These are phyloP conservation scores for Larix sibirica DNA, from an alignment of 83 land plant species.

Conservation along the genomic window DNA sequence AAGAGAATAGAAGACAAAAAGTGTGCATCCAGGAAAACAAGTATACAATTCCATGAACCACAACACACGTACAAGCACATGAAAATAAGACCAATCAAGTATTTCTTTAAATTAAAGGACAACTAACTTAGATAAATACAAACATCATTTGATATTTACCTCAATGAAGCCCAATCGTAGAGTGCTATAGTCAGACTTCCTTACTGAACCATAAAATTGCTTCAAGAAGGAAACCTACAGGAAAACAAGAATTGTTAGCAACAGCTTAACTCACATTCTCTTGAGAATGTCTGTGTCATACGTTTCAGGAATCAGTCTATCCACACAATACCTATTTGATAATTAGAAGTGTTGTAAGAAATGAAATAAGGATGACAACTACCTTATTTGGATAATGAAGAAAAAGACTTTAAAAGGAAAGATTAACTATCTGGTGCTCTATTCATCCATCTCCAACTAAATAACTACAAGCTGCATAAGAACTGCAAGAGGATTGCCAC, in stretches of 20 bases:
- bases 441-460: neutral
- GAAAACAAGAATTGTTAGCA: neutral
- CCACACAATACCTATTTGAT: neutral
- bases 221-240: conserved; percentile 35
- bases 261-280: neutral
- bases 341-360: neutral
- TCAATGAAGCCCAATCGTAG: conserved; percentile 49
- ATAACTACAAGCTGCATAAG: neutral
- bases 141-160: conserved; percentile 20
- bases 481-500: neutral
- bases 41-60: neutral
- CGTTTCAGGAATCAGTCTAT: neutral
- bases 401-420: neutral
- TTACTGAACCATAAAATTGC: conserved; percentile 55
- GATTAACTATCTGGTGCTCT: neutral
- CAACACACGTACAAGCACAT: neutral
- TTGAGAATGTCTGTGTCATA: neutral
- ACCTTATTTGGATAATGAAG: neutral
- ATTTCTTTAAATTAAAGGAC: neutral
- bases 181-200: conserved; percentile 42
- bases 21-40: neutral
- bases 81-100: neutral
- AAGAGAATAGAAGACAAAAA: neutral
- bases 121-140: neutral
- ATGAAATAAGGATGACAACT: neutral